Conservation (phyloP, 176 grass and related monocot genomes). For the Stipa capillata region DNA sequence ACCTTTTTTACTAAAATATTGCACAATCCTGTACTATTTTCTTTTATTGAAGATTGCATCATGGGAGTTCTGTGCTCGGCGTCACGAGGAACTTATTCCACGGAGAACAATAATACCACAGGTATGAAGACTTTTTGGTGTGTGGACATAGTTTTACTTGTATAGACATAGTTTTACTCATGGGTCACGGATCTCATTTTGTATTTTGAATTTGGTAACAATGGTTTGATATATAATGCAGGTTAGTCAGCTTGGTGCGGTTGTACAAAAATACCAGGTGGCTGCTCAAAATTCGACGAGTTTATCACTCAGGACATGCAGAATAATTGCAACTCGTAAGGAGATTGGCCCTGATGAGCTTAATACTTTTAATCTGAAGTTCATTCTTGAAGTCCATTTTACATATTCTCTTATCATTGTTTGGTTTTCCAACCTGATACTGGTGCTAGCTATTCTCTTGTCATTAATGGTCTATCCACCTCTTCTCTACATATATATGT, state of each 20-base stretch:
- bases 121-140: slow-evolving; percentile 29
- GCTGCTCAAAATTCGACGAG: slow-evolving; percentile 58
- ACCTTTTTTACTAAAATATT: slow-evolving; percentile 8
- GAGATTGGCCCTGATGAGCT: neutral
- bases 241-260: slow-evolving; percentile 81
- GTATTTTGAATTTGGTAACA: neutral
- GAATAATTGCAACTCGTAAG: slow-evolving; percentile 94
- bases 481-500: neutral
- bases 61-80: slow-evolving; percentile 94
- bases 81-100: slow-evolving; percentile 93
- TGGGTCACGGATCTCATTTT: neutral
- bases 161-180: neutral
- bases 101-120: slow-evolving; percentile 84
- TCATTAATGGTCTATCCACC: neutral
- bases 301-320: slow-evolving; percentile 83
- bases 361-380: neutral
- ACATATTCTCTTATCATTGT: slow-evolving; percentile 5
- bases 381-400: slow-evolving; percentile 17
- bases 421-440: neutral
- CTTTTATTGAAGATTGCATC: slow-evolving; percentile 65
- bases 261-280: slow-evolving; percentile 83
- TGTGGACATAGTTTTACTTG: neutral
- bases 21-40: neutral
- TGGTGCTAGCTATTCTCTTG: neutral
- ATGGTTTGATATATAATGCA: slow-evolving; percentile 28